Percentiles rank a stretch among this genome's conserved stretches.
phyloP scores from a whole-genome alignment of 1,284 basidiomycete genomes.

The Xerocomus amazonicus region DNA sequence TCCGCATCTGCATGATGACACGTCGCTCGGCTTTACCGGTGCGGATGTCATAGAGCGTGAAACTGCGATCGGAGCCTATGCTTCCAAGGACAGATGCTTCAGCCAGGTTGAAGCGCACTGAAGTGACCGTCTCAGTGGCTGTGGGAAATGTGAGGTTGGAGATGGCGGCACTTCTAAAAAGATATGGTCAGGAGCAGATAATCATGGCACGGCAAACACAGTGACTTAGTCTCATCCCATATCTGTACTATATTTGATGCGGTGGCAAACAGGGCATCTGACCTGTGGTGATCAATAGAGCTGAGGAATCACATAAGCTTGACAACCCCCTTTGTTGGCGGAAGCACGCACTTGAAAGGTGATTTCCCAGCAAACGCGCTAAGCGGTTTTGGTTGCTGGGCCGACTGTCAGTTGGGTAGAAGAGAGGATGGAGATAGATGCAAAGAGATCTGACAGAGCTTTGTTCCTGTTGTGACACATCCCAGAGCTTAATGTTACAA shows the following conservation, averaged over 20 bases:
- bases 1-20: slow-evolving; percentile 88
- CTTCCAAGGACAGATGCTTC: slow-evolving; percentile 93
- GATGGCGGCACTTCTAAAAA: slow-evolving; percentile 61
- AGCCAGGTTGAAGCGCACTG: slow-evolving; percentile 89
- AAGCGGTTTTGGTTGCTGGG: slow-evolving; percentile 53
- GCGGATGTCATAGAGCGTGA: slow-evolving; percentile 94
- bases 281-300: slow-evolving; percentile 91
- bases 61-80: slow-evolving; percentile 91
- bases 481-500: slow-evolving; percentile 90
- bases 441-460: slow-evolving; percentile 16
- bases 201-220: background rate
- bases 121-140: slow-evolving; percentile 82
- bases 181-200: slow-evolving; percentile 7
- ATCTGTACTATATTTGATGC: slow-evolving; percentile 92
- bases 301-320: slow-evolving; percentile 39
- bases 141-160: slow-evolving; percentile 82
- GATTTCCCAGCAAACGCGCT: slow-evolving; percentile 79
- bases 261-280: slow-evolving; percentile 87
- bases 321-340: background rate
- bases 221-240: slow-evolving; percentile 93
- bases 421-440: background rate
- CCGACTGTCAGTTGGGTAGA: slow-evolving; percentile 2
- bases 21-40: slow-evolving; percentile 93
- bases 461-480: slow-evolving; percentile 36
- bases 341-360: slow-evolving; percentile 66